Base-by-base conservation (phyloP, 2,329 filamentous ascomycete species). In the Alternaria sp. region DNA sequence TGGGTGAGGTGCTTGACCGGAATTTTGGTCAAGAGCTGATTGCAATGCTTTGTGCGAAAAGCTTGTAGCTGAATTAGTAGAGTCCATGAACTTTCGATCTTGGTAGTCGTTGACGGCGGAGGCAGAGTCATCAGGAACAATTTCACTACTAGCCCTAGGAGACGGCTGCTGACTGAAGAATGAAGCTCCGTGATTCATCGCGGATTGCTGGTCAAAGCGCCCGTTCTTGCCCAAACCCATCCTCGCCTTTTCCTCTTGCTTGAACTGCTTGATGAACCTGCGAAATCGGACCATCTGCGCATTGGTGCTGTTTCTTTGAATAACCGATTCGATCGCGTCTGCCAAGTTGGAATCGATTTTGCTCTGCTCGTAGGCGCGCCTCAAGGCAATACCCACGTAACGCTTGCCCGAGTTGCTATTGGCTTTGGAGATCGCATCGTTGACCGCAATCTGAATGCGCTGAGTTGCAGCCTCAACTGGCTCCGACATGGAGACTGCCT, bases 311-410 rank as follows among this genome's bases (percentile, higher is more conserved):
- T 72, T 79, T 59, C 82, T 79, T 11, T 78, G 74, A 33, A 85
- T 76, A 30, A 85, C 79, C 8, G 79, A 78, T 41, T 83, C 76
- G 7, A 86, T 76, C 5, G 84, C 71, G 25, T 77, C 69, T 44
- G 78, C 76, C 23, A 85, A 69, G 20, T 65, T 65, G 15, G 69
- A 58, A 53, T 84, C 76, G 15, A 63, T 71, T 28, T 78, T 74
- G 69, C 81, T 82, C 56, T 82, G 74, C 25, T 79, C 70, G 71
- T 81, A 82, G 49, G 86, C 75, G 54, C 82, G 75, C 61, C 80
- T 75, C 10, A 86, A 71, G 12, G 83, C 83, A 15, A 68, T 57
- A 26, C 72, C 74, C 18, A 80, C 58, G 26, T 64, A 66, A 6
- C 60, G 69, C 37, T 66, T 63, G 33, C 60, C 60, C 79, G 21